Conservation (phyloP, 768 basidiomycete species). For the Rhizopogon vesiculosus region DNA sequence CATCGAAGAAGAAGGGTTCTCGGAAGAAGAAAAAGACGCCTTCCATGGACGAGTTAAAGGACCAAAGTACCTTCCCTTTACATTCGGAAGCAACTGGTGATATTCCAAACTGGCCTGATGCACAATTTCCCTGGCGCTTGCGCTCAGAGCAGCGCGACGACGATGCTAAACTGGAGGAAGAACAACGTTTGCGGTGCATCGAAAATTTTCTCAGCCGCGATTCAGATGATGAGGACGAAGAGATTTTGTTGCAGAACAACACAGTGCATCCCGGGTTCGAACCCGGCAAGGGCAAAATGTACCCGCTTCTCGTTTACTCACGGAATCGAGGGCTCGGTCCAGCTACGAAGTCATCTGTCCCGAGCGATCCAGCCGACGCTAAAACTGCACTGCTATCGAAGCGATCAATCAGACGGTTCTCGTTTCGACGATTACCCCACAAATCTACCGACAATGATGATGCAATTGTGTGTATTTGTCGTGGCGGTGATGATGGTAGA, state of each 20-base stretch:
- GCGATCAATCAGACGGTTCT: constrained; percentile 58
- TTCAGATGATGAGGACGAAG: constrained; percentile 49
- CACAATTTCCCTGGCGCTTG: constrained; percentile 74
- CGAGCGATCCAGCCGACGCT: constrained; percentile 74
- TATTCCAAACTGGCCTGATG: constrained; percentile 74
- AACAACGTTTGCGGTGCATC: constrained; percentile 60
- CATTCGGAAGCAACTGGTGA: constrained; percentile 32
- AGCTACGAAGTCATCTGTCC: constrained; percentile 32
- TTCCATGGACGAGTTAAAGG: constrained; percentile 15
- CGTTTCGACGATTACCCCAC: constrained; percentile 41
- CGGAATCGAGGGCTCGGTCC: constrained; percentile 10
- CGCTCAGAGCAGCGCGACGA: constrained; percentile 53
- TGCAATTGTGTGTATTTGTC: constrained; percentile 61
- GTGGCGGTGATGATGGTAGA: constrained; percentile 64
- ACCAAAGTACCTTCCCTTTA: constrained; percentile 7
- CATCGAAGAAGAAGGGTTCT: constrained; percentile 34
- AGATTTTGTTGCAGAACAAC: not conserved
- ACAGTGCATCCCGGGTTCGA: not conserved
- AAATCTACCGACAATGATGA: constrained; percentile 39
- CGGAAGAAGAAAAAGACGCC: constrained; percentile 49
- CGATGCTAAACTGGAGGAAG: constrained; percentile 47
- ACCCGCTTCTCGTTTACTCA: constrained; percentile 44
- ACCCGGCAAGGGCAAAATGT: constrained; percentile 55
- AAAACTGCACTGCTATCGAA: constrained; percentile 69
- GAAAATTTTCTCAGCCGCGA: constrained; percentile 71